phyloP scores from a whole-genome alignment of 202 grass and related monocot species.

The Eragrostis tef region DNA sequence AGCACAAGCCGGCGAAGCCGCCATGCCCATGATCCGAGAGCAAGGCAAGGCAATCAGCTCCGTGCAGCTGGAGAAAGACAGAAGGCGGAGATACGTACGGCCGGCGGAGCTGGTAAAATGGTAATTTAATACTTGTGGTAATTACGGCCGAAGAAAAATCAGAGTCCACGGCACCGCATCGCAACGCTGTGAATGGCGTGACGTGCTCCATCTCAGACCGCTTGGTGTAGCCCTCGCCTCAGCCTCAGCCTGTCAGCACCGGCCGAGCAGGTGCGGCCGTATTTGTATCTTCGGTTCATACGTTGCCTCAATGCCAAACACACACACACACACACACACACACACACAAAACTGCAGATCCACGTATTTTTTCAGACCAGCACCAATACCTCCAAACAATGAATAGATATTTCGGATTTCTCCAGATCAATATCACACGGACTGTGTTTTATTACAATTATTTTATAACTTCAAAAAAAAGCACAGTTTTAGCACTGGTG shows the following conservation, averaged over 20 bases:
- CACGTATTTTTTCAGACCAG: conserved; percentile 11
- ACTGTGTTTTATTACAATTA: neutral
- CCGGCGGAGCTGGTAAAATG: neutral
- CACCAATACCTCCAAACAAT: neutral
- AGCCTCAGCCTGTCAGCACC: conserved; percentile 1
- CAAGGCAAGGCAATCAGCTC: neutral
- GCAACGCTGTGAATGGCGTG: conserved; percentile 12
- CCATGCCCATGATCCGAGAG: conserved; percentile 31
- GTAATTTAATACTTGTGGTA: neutral
- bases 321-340: too few species aligned
- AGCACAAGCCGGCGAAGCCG: conserved; percentile 46
- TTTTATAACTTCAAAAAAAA: neutral
- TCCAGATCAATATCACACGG: neutral
- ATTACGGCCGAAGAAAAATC: neutral
- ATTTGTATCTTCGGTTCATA: neutral
- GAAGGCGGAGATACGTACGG: neutral
- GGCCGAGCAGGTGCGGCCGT: neutral
- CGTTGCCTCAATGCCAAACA: neutral
- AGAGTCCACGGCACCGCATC: neutral
- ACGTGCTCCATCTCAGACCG: conserved; percentile 47
- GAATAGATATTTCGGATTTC: neutral
- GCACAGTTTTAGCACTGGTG: neutral
- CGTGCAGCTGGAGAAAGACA: neutral
- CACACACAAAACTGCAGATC: conserved; percentile 6
- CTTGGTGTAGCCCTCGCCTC: conserved; percentile 1